A percentile compares a stretch with the other conserved stretches of the same genome.
Evolutionary conservation across 306 rosid species (phyloP).

Genomic region (Pterocarpus macrocarpus): DNA sequence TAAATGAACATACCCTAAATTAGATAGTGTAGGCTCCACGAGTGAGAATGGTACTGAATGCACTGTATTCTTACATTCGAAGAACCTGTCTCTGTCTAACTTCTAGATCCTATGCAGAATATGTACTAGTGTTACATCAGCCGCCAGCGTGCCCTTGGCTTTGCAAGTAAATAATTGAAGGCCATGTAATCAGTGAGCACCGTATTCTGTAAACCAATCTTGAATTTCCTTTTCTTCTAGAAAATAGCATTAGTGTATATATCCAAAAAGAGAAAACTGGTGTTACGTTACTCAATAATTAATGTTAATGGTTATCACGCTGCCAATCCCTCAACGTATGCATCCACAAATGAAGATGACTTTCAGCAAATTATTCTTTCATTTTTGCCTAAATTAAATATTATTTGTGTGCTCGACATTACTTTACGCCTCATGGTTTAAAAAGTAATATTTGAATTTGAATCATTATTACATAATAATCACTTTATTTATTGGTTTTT

Average conservation of each 20-base stretch:
- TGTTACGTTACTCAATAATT: neutral
- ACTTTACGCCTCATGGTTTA: no score
- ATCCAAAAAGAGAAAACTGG: neutral
- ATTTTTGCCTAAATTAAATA: no score
- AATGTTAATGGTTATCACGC: neutral
- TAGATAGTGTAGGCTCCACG: neutral
- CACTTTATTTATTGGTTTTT: no score
- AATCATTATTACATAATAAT: no score
- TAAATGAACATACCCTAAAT: neutral
- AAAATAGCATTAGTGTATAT: neutral
- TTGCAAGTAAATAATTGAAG: constrained; percentile 9
- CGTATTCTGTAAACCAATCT: neutral
- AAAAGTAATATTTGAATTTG: no score
- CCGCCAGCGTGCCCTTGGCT: constrained; percentile 47
- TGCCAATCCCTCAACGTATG: no score
- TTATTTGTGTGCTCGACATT: no score
- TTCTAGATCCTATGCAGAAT: constrained; percentile 36
- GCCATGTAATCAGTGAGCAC: neutral
- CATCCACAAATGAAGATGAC: no score
- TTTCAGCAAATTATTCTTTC: no score
- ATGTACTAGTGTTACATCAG: constrained; percentile 45
- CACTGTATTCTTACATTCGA: constrained; percentile 42
- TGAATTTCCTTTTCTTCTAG: constrained; percentile 42
- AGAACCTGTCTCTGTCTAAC: constrained; percentile 44
- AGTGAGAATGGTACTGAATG: constrained; percentile 35